Evolutionary conservation across 371 early-diverging fungal species (phyloP).

Genomic region (Mortierella sp.): DNA sequence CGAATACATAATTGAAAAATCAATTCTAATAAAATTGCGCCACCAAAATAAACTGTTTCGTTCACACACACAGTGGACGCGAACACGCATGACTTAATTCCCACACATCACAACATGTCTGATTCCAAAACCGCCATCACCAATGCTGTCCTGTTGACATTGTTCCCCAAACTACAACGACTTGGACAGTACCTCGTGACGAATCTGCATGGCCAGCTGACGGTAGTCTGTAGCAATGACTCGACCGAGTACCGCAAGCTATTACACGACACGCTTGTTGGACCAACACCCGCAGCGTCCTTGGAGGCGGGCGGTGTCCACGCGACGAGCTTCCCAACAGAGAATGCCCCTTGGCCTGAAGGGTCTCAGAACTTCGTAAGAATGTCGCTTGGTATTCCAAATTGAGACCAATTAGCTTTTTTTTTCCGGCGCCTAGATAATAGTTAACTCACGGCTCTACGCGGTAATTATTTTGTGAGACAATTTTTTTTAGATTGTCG

Average conservation of each 20-base stretch:
- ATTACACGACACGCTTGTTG: constrained; percentile 32
- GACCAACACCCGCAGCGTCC: neutral
- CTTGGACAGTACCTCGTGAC: constrained; percentile 24
- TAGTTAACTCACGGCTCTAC: neutral
- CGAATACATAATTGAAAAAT: neutral
- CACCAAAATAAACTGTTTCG: neutral
- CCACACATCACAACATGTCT: neutral
- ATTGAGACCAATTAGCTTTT: no score
- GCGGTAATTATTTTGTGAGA: no score
- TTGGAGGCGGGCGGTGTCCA: neutral
- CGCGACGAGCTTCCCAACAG: constrained; percentile 4
- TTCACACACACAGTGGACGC: neutral
- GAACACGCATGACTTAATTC: no score
- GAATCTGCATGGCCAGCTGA: neutral
- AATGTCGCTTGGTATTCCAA: no score
- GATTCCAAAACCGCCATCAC: constrained; percentile 11
- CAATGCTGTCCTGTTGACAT: constrained; percentile 37
- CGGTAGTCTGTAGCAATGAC: constrained; percentile 12
- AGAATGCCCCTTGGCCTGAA: neutral
- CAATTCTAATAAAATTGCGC: neutral
- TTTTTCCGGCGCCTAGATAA: neutral
- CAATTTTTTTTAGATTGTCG: constrained; percentile 17
- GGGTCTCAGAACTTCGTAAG: neutral
- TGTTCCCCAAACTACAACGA: constrained; percentile 24
- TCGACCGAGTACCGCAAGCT: constrained; percentile 27